phyloP scores from a whole-genome alignment of 768 basidiomycete species.

The Epithele typhae region DNA sequence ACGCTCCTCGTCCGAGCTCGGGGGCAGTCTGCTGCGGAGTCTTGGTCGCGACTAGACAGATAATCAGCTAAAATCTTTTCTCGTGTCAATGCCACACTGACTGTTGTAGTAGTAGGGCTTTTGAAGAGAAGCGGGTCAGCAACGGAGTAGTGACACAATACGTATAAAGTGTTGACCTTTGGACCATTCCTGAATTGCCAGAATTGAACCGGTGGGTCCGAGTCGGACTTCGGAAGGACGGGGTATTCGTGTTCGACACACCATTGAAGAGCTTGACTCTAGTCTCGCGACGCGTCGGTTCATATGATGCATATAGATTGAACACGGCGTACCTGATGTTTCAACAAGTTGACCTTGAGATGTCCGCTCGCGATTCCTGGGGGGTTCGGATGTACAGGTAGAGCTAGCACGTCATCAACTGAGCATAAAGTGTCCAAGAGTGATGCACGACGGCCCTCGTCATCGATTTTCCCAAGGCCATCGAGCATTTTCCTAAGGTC shows the following conservation, averaged over 20 bases:
- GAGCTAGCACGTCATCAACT: conserved; percentile 62
- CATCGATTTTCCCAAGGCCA: conserved; percentile 71
- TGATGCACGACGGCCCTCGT: conserved; percentile 67
- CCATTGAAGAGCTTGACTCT: conserved; percentile 88
- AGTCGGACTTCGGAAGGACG: conserved; percentile 56
- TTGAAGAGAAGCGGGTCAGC: neutral
- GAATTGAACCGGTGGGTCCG: conserved; percentile 80
- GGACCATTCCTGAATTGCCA: conserved; percentile 69
- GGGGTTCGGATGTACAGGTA: conserved; percentile 69
- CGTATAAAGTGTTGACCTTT: too few species aligned
- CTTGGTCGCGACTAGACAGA: conserved; percentile 66
- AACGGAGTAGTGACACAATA: neutral
- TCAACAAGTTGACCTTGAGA: conserved; percentile 68
- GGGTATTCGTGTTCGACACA: conserved; percentile 81
- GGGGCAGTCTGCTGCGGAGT: conserved; percentile 67
- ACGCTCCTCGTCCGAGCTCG: conserved; percentile 73
- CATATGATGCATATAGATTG: neutral
- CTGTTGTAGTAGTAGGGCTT: conserved; percentile 39
- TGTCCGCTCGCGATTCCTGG: conserved; percentile 66
- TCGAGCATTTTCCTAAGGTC: conserved; percentile 65
- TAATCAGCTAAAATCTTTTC: neutral
- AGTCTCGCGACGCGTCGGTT: too few species aligned
- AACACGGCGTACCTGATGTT: conserved; percentile 76
- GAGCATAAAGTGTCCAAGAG: conserved; percentile 67
- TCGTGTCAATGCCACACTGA: conserved; percentile 7